Evolutionary conservation across 257 asterid genomes (phyloP), one percentile per base, ranked within the genome.

Genomic region (Penstemon newberryi): DNA sequence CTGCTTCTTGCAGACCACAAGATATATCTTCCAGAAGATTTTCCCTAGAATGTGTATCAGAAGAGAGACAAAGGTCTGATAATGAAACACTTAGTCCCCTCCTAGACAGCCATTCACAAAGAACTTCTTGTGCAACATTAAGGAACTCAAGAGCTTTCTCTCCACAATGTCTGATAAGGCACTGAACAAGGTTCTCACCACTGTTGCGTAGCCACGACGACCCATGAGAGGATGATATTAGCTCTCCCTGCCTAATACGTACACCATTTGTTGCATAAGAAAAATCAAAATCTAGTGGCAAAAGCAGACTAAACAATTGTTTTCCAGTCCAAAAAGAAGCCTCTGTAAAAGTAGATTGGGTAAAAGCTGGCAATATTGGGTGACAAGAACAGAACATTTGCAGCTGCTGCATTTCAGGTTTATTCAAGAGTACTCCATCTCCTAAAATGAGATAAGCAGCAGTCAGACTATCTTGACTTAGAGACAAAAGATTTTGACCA

Each of bases 1-100:
- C 87, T n/a, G 97, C 99, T 84, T 89, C 95, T 78, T 71, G 78
- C 73, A 94, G 78, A 61, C 97, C 99, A 60, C 67, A 85, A n/a
- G 61, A 76, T 43, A 94, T 81, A 60, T 94, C 99, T 25, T 82
- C 87, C 13, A 80, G 61, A 74, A 94, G 79, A 81, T 89, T 91
- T 56, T 75, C 71, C 45, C 88, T 86, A 36, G 86, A 80, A 38
- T 77, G 65, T n/a, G 56, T 40, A 68, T 86, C 93, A 63, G 91
- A 76, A 64, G 91, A 77, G 36, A 94, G 82, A 79, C 84, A 91
- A 42, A 94, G 91, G 65, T 94, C 99, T 10, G 87, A 82, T 39
- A 94, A 75, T 0, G 97, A 94, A 70, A 94, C 97, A 70, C 93
- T 87, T 11, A 94, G 80, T 18, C 99, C 99, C 78, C 92, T 84